Evolutionary conservation across 768 basidiomycete genomes (phyloP).

Genomic region (Thelephora aurantiotincta): DNA sequence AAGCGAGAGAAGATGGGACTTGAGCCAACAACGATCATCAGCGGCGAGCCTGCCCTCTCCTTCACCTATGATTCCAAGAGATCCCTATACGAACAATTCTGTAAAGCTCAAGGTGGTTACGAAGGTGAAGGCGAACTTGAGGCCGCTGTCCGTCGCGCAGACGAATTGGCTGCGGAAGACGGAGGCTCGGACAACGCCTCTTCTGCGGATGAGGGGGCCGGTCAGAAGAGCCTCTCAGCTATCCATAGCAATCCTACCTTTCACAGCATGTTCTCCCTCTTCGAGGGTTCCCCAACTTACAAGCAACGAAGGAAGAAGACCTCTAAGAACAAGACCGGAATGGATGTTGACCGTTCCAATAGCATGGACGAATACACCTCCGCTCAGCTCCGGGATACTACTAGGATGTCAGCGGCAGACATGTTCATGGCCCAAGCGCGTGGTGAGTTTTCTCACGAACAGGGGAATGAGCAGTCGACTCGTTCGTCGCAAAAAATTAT

Average conservation of each 20-base stretch:
- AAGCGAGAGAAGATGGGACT: constrained; percentile 89
- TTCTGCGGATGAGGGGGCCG: constrained; percentile 11
- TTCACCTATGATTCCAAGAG: constrained; percentile 83
- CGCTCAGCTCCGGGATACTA: constrained; percentile 15
- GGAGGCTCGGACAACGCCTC: constrained; percentile 8
- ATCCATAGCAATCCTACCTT: constrained; percentile 21
- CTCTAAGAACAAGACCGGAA: constrained; percentile 24
- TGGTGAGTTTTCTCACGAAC: constrained; percentile 25
- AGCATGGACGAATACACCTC: neutral
- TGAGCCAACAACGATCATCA: constrained; percentile 66
- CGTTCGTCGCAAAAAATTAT: neutral
- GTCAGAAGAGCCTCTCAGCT: constrained; percentile 12
- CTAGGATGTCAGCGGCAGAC: constrained; percentile 40
- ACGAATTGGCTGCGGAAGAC: constrained; percentile 11
- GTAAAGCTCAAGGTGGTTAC: constrained; percentile 22
- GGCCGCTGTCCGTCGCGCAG: constrained; percentile 16
- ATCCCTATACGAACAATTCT: constrained; percentile 84
- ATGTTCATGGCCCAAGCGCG: constrained; percentile 51
- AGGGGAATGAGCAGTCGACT: neutral
- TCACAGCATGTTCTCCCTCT: constrained; percentile 57
- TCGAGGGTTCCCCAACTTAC: constrained; percentile 78
- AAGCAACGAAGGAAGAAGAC: constrained; percentile 79
- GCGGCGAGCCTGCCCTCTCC: constrained; percentile 74
- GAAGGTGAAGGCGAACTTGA: constrained; percentile 23
- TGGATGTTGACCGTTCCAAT: constrained; percentile 9